These are phyloP conservation scores for Gossypium schwendimanii DNA, from an alignment of 441 rosid genomes.

Conservation along the genomic window DNA sequence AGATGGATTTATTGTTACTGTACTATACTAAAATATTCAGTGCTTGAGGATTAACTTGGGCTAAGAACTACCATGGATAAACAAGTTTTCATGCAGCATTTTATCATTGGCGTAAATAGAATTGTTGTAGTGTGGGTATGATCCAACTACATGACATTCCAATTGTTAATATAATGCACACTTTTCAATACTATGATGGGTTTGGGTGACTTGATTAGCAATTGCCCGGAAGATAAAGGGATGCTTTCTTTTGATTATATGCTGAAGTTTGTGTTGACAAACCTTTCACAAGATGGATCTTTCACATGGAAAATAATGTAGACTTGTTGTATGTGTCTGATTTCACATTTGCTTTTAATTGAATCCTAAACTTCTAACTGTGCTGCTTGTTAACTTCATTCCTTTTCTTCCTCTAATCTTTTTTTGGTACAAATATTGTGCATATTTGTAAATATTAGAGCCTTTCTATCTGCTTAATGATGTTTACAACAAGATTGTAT, in stretches of 20 bases:
- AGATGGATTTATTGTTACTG: not conserved
- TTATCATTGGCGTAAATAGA: not conserved
- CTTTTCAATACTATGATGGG: not conserved
- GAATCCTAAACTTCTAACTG: not conserved
- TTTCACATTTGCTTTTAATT: not conserved
- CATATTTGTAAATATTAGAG: not conserved
- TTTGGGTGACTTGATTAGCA: not conserved
- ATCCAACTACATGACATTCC: not conserved
- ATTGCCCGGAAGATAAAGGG: not conserved
- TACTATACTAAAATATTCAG: not conserved
- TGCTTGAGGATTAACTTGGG: not conserved
- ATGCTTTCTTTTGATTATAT: not conserved
- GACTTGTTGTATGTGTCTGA: not conserved
- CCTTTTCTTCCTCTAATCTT: not conserved
- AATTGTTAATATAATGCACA: not conserved
- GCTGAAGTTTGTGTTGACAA: not conserved
- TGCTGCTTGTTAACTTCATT: not conserved
- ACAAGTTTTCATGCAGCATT: not conserved
- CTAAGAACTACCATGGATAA: not conserved
- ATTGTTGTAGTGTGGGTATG: not conserved
- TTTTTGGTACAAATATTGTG: not conserved
- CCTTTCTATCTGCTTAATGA: not conserved
- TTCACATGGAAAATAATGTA: not conserved
- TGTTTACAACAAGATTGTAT: slow-evolving; percentile 5
- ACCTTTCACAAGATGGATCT: not conserved